Percentiles rank a stretch among this genome's conserved stretches.
Evolutionary conservation across 2,329 filamentous ascomycete genomes (phyloP).

Genomic region (Neonectria magnoliae): DNA sequence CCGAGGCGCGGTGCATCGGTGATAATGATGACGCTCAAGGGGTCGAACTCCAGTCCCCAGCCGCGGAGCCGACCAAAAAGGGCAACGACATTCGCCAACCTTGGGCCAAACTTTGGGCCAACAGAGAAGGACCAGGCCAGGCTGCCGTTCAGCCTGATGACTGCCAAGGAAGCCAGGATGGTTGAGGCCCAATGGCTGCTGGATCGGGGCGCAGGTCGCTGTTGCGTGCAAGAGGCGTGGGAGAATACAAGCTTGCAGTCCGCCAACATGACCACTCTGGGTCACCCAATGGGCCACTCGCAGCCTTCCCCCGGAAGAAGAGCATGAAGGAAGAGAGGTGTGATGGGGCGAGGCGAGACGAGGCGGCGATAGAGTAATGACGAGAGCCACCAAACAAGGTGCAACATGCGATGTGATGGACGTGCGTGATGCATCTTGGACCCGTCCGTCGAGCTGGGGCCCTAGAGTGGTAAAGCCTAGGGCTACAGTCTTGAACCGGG

Average conservation of each 20-base stretch:
- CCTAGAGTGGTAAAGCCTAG: not conserved
- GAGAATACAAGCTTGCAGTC: conserved; percentile 9
- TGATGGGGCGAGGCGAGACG: conserved; percentile 19
- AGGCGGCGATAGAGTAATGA: conserved; percentile 22
- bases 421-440: conserved; percentile 26
- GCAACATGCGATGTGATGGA: conserved; percentile 29
- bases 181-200: conserved; percentile 27
- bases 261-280: not conserved
- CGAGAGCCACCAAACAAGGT: conserved; percentile 17
- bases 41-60: not conserved
- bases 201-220: conserved; percentile 12
- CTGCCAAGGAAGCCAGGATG: conserved; percentile 12
- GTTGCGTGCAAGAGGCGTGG: conserved; percentile 8
- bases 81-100: conserved; percentile 12
- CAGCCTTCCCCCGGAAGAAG: conserved; percentile 12
- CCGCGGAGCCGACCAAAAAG: conserved; percentile 11
- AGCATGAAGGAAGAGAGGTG: conserved; percentile 6
- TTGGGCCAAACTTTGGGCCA: conserved; percentile 17
- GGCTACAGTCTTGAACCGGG: conserved; percentile 4
- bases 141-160: conserved; percentile 27
- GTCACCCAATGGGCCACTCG: conserved; percentile 5
- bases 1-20: conserved; percentile 12
- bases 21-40: conserved; percentile 5
- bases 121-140: conserved; percentile 16
- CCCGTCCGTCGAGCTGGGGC: conserved; percentile 21